Conservation (phyloP, 1,284 basidiomycete species). For the Boletus smithii region DNA sequence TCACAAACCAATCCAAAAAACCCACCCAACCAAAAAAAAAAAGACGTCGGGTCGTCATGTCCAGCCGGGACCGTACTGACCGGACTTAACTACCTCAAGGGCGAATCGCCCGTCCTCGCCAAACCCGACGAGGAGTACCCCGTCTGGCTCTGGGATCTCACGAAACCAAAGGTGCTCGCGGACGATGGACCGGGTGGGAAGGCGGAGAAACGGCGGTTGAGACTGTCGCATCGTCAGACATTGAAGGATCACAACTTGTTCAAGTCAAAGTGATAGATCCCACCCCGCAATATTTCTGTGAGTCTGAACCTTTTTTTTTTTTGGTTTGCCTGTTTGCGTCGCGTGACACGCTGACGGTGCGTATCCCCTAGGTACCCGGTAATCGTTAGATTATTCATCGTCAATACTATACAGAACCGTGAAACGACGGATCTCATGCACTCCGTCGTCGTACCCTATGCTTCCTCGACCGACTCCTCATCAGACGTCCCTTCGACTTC, state of each 20-base stretch:
- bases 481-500: conserved; percentile 35
- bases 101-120: conserved; percentile 77
- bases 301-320: neutral
- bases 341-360: no score
- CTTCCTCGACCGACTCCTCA: conserved; percentile 39
- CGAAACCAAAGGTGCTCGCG: conserved; percentile 53
- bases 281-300: no score
- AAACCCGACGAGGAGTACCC: conserved; percentile 85
- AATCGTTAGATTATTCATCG: no score
- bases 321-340: no score
- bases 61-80: conserved; percentile 66
- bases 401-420: no score
- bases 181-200: conserved; percentile 72
- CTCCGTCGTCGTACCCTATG: neutral
- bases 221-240: conserved; percentile 57
- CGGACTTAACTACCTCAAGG: conserved; percentile 82
- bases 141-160: conserved; percentile 82
- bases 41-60: conserved; percentile 52
- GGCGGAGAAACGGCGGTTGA: conserved; percentile 58
- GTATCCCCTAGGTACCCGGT: no score
- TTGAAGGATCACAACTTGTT: conserved; percentile 77
- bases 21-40: no score
- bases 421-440: no score
- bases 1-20: no score
- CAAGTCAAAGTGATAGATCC: conserved; percentile 54